These are phyloP conservation scores for Penicillium longicatenatum DNA, from an alignment of 495 filamentous ascomycete genomes.

Conservation along the genomic window DNA sequence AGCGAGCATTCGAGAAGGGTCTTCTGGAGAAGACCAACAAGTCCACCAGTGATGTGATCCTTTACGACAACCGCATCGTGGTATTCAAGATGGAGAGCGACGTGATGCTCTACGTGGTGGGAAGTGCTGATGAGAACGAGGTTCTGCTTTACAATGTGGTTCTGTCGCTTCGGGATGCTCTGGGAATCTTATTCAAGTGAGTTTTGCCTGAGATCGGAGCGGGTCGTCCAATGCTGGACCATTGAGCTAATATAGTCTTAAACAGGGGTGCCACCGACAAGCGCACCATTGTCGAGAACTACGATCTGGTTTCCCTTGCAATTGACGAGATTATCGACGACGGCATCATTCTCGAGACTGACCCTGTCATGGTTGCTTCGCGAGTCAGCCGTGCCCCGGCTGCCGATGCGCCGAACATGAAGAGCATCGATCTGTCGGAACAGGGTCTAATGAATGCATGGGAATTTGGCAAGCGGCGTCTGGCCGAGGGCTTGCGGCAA, in stretches of 20 bases:
- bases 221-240: background rate
- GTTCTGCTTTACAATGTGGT: constrained; percentile 94
- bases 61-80: constrained; percentile 92
- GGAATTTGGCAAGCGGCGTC: constrained; percentile 90
- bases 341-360: constrained; percentile 94
- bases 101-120: constrained; percentile 95
- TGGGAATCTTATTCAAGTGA: constrained; percentile 92
- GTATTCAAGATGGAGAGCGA: constrained; percentile 98
- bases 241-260: background rate
- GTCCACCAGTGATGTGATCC: constrained; percentile 89
- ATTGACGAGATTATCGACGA: constrained; percentile 97
- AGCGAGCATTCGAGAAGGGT: constrained; percentile 95
- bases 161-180: constrained; percentile 80
- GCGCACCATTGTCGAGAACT: constrained; percentile 96
- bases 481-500: constrained; percentile 89
- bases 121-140: constrained; percentile 92
- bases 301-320: constrained; percentile 86
- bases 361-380: constrained; percentile 88
- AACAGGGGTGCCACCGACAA: constrained; percentile 89
- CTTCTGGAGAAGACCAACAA: constrained; percentile 96
- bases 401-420: constrained; percentile 83
- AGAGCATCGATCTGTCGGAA: constrained; percentile 92
- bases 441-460: constrained; percentile 94
- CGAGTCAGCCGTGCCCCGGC: constrained; percentile 89
- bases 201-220: constrained; percentile 23